These are phyloP conservation scores for Agrocybe praecox DNA, from an alignment of 768 basidiomycete species.

Conservation along the genomic window DNA sequence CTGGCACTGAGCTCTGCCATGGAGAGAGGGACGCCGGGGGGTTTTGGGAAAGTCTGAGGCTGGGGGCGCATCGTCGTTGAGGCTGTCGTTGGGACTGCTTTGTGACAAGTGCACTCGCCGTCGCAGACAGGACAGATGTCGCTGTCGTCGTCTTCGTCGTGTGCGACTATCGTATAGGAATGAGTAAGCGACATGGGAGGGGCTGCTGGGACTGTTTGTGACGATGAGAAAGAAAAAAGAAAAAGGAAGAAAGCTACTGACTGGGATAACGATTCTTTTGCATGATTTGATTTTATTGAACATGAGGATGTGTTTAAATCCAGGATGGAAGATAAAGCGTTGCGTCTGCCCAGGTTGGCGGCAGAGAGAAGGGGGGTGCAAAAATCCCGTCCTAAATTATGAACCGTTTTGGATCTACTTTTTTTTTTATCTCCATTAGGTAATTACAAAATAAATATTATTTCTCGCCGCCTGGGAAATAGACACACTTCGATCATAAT, in stretches of 20 bases:
- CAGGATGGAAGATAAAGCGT: slow-evolving; percentile 34
- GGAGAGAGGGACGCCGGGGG: slow-evolving; percentile 28
- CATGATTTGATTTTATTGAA: slow-evolving; percentile 42
- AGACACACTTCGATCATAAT: not conserved
- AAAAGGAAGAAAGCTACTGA: slow-evolving; percentile 25
- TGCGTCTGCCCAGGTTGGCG: not conserved
- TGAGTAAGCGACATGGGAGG: slow-evolving; percentile 69
- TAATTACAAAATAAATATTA: not conserved
- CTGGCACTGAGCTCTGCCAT: slow-evolving; percentile 40
- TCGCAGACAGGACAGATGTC: slow-evolving; percentile 92
- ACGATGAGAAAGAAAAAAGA: slow-evolving; percentile 13
- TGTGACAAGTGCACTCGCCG: slow-evolving; percentile 82
- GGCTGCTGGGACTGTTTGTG: slow-evolving; percentile 36
- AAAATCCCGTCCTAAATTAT: not conserved
- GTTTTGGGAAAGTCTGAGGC: slow-evolving; percentile 8
- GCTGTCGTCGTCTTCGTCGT: slow-evolving; percentile 76
- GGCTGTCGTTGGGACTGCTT: slow-evolving; percentile 9
- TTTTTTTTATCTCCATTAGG: not conserved
- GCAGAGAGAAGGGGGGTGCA: not conserved
- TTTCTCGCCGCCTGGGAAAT: not conserved
- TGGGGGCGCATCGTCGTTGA: not conserved
- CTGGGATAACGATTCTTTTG: slow-evolving; percentile 40
- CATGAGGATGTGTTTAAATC: slow-evolving; percentile 44
- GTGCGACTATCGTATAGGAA: slow-evolving; percentile 62
- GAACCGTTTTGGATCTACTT: not conserved